A percentile compares a stretch with the other conserved stretches of the same genome.
Conservation (phyloP, 257 asterid species). For the Lycium ferocissimum region DNA sequence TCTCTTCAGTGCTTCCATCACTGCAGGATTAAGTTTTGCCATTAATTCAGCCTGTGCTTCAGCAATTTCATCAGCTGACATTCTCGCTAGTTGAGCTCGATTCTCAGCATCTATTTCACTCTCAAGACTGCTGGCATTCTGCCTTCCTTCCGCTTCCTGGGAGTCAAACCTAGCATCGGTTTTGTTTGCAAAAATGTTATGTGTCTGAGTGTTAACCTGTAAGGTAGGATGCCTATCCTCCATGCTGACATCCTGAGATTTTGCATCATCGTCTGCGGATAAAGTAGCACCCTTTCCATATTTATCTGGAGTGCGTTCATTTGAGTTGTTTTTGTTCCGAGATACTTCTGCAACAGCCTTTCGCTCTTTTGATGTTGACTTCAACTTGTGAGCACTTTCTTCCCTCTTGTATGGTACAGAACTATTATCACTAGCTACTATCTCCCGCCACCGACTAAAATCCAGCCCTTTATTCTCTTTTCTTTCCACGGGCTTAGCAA, state of each 20-base stretch:
- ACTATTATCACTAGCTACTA: conserved; percentile 41
- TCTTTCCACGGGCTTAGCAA: conserved; percentile 66
- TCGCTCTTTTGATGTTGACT: conserved; percentile 32
- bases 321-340: conserved; percentile 38
- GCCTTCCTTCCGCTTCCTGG: conserved; percentile 43
- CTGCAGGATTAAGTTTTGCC: conserved; percentile 69
- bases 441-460: conserved; percentile 63
- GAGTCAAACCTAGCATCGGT: conserved; percentile 43
- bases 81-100: conserved; percentile 60
- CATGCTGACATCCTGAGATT: conserved; percentile 31
- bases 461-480: conserved; percentile 72
- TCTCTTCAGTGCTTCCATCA: conserved; percentile 62
- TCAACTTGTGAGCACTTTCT: conserved; percentile 33
- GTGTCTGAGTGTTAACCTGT: conserved; percentile 36
- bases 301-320: conserved; percentile 27
- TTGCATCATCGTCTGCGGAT: conserved; percentile 31
- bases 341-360: conserved; percentile 28
- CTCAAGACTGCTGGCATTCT: conserved; percentile 46
- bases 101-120: conserved; percentile 89
- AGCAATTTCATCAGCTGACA: conserved; percentile 84
- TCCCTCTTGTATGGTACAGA: conserved; percentile 34
- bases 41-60: conserved; percentile 84
- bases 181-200: conserved; percentile 32
- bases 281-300: conserved; percentile 31
- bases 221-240: conserved; percentile 35